Evolutionary conservation across 768 basidiomycete genomes (phyloP).

Genomic region (Coprinopsis cinerea): DNA sequence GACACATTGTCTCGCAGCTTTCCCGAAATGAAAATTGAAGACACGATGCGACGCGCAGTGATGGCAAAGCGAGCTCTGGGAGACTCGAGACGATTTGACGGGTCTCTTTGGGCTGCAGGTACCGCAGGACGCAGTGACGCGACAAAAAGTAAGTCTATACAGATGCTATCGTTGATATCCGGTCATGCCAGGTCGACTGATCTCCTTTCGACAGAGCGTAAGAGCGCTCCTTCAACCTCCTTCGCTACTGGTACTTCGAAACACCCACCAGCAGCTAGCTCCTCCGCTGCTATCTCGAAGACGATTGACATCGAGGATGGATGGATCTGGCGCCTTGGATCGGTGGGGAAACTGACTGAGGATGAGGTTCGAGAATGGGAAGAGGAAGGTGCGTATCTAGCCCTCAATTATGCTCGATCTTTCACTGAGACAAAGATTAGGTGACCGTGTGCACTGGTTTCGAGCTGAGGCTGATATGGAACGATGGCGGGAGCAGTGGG

Average conservation of each 20-base stretch:
- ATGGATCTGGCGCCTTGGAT: neutral
- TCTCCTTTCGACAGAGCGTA: too few species aligned
- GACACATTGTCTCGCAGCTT: neutral
- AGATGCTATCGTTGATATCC: neutral
- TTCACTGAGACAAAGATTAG: neutral
- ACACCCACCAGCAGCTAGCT: neutral
- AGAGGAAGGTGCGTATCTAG: neutral
- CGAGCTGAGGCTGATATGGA: conserved; percentile 13
- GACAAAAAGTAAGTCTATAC: neutral
- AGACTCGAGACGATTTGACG: neutral
- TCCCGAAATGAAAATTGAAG: neutral
- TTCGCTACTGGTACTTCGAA: too few species aligned
- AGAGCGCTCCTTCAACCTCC: too few species aligned
- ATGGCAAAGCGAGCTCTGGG: neutral
- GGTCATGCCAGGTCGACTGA: neutral
- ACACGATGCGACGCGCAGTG: neutral
- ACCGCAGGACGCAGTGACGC: neutral
- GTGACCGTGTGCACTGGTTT: conserved; percentile 15
- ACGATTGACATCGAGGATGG: neutral
- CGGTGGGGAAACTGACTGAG: neutral
- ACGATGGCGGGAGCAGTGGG: conserved; percentile 13
- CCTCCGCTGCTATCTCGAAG: neutral
- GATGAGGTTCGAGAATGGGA: neutral
- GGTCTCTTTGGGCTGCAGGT: neutral
- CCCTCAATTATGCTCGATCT: neutral